Conservation (phyloP, 331 rosid genomes). For the Malus hybrid region DNA sequence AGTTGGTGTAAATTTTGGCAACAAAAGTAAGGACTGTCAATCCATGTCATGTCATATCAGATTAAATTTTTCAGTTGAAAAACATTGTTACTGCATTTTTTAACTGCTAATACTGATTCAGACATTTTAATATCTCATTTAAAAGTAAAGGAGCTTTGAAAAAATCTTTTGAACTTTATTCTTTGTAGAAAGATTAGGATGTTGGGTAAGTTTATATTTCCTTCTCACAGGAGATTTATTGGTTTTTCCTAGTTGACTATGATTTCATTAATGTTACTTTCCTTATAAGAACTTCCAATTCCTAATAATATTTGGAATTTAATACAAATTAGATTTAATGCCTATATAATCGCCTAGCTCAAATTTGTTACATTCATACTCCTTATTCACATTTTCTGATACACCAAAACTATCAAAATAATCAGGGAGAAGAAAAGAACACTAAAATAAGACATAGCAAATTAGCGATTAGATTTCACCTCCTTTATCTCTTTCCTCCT, state of each 20-base stretch:
- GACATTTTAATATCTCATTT: too few relatives aligned
- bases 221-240: too few relatives aligned
- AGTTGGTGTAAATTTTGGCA: too few relatives aligned
- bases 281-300: not conserved
- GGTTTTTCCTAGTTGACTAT: not conserved
- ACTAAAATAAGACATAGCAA: not conserved
- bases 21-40: fast-evolving
- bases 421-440: not conserved
- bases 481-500: not conserved
- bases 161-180: not conserved
- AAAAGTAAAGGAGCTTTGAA: not conserved
- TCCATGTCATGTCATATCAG: too few relatives aligned
- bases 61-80: too few relatives aligned
- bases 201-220: too few relatives aligned
- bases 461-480: slow-evolving; percentile 3
- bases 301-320: not conserved
- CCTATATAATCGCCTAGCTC: too few relatives aligned
- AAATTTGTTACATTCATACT: too few relatives aligned
- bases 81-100: too few relatives aligned
- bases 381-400: not conserved
- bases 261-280: not conserved
- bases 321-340: too few relatives aligned
- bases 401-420: not conserved
- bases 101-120: too few relatives aligned
- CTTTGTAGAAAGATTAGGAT: too few relatives aligned